These are phyloP conservation scores for Salvia miltiorrhiza DNA, from an alignment of 257 asterid species.

Conservation along the genomic window DNA sequence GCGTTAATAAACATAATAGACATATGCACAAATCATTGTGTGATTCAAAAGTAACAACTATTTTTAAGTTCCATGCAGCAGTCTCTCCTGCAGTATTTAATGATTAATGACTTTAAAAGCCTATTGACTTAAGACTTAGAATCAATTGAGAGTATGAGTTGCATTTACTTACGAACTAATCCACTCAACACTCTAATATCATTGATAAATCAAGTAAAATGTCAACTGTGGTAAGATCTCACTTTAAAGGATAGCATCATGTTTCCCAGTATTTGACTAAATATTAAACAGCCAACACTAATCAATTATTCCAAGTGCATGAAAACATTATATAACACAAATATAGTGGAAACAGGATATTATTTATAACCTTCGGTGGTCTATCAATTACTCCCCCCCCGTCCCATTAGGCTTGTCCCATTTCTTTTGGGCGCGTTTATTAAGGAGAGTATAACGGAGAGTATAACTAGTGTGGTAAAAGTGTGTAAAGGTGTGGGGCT, in stretches of 20 bases:
- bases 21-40: not conserved
- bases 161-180: constrained; percentile 6
- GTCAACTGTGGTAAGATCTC: not conserved
- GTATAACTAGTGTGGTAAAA: no score
- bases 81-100: not conserved
- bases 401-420: no score
- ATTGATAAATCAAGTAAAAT: not conserved
- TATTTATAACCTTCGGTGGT: not conserved
- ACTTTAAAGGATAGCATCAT: not conserved
- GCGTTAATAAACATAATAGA: not conserved
- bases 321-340: not conserved
- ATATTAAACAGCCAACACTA: not conserved
- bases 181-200: not conserved
- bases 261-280: not conserved
- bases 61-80: not conserved
- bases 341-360: not conserved
- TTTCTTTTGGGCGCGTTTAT: no score
- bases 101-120: constrained; percentile 3
- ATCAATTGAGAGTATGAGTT: not conserved
- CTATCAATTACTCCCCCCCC: no score
- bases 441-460: no score
- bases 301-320: not conserved
- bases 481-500: no score
- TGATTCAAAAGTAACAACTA: not conserved
- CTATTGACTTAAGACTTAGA: not conserved